Base-by-base conservation (phyloP, 2,329 filamentous ascomycete genomes). In the Metarhizium rileyi region DNA sequence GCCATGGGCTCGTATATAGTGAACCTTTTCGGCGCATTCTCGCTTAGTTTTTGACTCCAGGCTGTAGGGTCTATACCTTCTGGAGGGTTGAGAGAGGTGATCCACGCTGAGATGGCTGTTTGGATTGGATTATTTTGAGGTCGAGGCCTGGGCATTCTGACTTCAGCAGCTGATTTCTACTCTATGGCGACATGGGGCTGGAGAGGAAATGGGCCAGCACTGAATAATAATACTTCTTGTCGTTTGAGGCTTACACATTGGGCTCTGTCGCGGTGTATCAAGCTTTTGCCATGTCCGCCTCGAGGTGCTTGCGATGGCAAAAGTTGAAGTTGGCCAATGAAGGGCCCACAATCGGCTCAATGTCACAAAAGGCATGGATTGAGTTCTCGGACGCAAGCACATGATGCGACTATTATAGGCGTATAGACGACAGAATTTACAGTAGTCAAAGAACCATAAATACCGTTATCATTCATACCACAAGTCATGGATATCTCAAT, bases 1-100 rank as follows among this genome's bases (percentile, higher is more conserved):
- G 75, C 72, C 73, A 84, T 77, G 9, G 80, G 79, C 50, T 76
- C 75, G 57, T 84, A 84, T 12, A 76, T 67, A 0, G 75, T 75
- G 71, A 78, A 84, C 53, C 80, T 67, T 56, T 76, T 80, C 0
- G 81, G 80, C 2, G 73, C 70, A 40, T 66, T 61, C 10, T 55
- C 59, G 20, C 74, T 41, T 9, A 78, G 66, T 1, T 48, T 52
- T 16, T 62, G 50, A 42, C 51, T 55, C 44, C 52, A 58, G 40
- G 53, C 51, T 47, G 47, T 41, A 22, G 46, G 26, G 14, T 46
- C 47, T 23, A 22, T 16, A 4, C 26, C 28, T 16, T 12, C 14
- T 18, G 49, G 40, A 44, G 45, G 46, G 3, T 38, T 35, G 3
- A 58, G 48, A 4, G 48, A 49, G 4, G 49, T 28, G 42, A 63